Evolutionary conservation across 164 flowering plant genomes (phyloP).

Genomic region (Nymphaea colorata): DNA sequence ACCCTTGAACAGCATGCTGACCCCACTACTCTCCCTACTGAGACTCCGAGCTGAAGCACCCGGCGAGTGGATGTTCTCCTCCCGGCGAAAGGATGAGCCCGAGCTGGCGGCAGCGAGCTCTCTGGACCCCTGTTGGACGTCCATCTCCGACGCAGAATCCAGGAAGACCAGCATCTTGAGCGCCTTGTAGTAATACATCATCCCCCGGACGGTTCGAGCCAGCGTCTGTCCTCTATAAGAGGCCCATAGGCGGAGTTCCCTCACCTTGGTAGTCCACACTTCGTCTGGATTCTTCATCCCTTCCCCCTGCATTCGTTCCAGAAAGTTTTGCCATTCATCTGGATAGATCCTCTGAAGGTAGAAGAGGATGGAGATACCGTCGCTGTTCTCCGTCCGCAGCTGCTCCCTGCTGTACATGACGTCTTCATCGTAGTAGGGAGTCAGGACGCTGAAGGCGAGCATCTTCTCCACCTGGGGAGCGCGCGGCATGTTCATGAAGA

Average conservation of each 20-base stretch:
- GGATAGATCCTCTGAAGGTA: conserved; percentile 84
- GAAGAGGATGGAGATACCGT: conserved; percentile 80
- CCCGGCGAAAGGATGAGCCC: conserved; percentile 14
- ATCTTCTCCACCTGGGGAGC: conserved; percentile 89
- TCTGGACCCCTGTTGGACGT: conserved; percentile 52
- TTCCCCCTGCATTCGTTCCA: conserved; percentile 74
- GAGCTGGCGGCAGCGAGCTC: conserved; percentile 41
- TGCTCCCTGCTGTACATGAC: conserved; percentile 48
- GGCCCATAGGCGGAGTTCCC: conserved; percentile 91
- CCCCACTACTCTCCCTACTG: conserved; percentile 24
- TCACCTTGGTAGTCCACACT: conserved; percentile 42
- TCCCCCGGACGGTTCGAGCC: conserved; percentile 90
- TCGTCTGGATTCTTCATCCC: conserved; percentile 70
- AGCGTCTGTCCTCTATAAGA: conserved; percentile 95
- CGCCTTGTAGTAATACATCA: conserved; percentile 95
- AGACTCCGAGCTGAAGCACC: conserved; percentile 20
- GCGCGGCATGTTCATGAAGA: conserved; percentile 95
- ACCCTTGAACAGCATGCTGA: conserved; percentile 55
- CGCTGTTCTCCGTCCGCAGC: conserved; percentile 67
- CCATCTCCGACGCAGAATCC: conserved; percentile 89
- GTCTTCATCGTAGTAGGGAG: conserved; percentile 95
- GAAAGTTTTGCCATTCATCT: conserved; percentile 81
- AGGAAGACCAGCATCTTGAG: conserved; percentile 81
- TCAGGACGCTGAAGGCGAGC: conserved; percentile 85
- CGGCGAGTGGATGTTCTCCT: conserved; percentile 16